A percentile compares a stretch with the other conserved stretches of the same genome.
Conservation (phyloP, 2,329 filamentous ascomycete genomes). For the Apiospora saccharicola region DNA sequence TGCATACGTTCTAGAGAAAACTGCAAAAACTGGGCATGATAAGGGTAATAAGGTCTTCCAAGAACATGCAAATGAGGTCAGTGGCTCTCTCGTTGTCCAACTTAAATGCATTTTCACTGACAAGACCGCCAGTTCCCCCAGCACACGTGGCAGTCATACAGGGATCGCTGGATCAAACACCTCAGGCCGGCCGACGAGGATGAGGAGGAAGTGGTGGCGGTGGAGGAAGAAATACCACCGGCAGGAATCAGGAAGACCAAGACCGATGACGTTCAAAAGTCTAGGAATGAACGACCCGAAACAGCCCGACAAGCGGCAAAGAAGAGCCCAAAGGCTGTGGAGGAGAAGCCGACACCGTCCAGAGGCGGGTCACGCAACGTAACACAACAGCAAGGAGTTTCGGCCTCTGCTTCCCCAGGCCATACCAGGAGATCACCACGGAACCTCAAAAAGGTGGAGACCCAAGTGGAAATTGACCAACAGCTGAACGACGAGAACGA, state of each 20-base stretch:
- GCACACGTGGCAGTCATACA: slow-evolving; percentile 43
- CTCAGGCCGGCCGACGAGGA: slow-evolving; percentile 29
- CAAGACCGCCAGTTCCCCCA: slow-evolving; percentile 38
- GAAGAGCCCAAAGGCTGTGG: background rate
- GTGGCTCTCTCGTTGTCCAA: slow-evolving; percentile 22
- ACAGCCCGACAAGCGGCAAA: background rate
- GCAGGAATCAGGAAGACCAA: background rate
- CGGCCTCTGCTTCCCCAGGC: background rate
- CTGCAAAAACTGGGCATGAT: slow-evolving; percentile 26
- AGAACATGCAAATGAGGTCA: slow-evolving; percentile 42
- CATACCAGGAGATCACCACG: background rate
- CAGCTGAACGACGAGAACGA: background rate
- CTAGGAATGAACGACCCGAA: background rate
- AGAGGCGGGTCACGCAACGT: background rate
- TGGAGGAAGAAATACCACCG: background rate
- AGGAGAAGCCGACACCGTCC: background rate
- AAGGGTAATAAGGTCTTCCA: slow-evolving; percentile 43
- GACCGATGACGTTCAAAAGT: background rate
- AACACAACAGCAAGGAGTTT: background rate
- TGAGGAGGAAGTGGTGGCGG: background rate
- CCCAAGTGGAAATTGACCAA: slow-evolving; percentile 1
- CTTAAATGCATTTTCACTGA: slow-evolving; percentile 26
- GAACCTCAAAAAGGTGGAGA: background rate
- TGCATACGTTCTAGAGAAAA: slow-evolving; percentile 34
- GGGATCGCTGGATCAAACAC: slow-evolving; percentile 40